Base-by-base conservation (phyloP, 805 yeast genomes). In the Candida verbasci region DNA sequence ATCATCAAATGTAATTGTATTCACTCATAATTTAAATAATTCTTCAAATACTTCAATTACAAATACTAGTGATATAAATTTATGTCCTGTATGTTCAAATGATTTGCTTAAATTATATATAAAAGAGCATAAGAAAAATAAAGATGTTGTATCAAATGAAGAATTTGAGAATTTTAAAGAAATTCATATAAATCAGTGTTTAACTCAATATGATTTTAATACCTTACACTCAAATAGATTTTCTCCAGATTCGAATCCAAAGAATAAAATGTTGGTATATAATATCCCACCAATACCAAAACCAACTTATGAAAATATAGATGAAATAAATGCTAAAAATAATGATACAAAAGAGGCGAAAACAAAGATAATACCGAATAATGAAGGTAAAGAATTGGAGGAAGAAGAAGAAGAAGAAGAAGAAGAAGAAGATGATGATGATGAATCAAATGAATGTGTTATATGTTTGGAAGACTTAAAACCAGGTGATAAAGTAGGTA, bases 381-480 rank as follows among this genome's bases (percentile, higher is more conserved):
- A 20, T 6, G 22, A 20, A 9, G 8, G 9, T 6, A 20, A 6
- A 20, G 8, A 20, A 20, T 20, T 6, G 6, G 22, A 20, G 9
- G 6, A 6, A 20, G 25, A 17, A 20, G 22, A 23, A 5, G 37
- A 29, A 24, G 4, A 20, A 8, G 31, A 29, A 29, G 31, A 29
- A 18, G 37, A 34, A 22, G 15, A 18, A 23, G 25, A 18, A 17
- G 10, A 6, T 24, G 12, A 14, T 23, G 14, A 30, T 3, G 26
- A 16, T 17, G 28, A 23, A 17, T 9, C 15, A n/a, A 17, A 33
- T 12, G 38, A 35, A 56, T 93, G 99, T 56, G 91, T 87, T 11
- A 91, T 93, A 17, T 93, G 99, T 53, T 76, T 91, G 43, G 98
- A 93, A 55, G 95, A 86, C 14, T 77, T 89, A 55, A 61, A 64